These are phyloP conservation scores for Pestalotiopsis fici DNA, from an alignment of 2,329 filamentous ascomycete genomes.

Conservation along the genomic window DNA sequence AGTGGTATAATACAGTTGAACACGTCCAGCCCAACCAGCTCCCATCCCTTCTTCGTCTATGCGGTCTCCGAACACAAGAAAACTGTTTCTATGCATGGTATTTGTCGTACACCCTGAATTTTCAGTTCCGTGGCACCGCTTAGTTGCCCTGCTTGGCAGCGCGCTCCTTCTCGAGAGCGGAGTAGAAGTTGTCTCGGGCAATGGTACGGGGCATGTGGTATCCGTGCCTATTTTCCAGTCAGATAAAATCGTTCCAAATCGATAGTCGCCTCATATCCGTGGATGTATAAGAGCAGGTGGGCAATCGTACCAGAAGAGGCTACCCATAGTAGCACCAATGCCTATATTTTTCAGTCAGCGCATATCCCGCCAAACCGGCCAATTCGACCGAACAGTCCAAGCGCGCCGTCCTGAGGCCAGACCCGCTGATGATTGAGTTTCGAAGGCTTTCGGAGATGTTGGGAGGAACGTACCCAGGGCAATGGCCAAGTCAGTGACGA, in stretches of 20 bases:
- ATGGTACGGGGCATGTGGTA: constrained; percentile 62
- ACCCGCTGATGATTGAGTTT: not conserved
- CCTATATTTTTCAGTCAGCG: constrained; percentile 43
- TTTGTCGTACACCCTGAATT: not conserved
- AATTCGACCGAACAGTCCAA: not conserved
- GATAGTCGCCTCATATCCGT: not conserved
- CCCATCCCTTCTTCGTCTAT: constrained; percentile 7
- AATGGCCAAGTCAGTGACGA: constrained; percentile 57
- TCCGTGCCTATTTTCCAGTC: constrained; percentile 51
- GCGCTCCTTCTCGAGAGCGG: constrained; percentile 58
- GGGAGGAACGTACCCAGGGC: constrained; percentile 50
- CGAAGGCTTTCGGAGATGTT: not conserved
- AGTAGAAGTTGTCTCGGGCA: constrained; percentile 60
- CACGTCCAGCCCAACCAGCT: constrained; percentile 3
- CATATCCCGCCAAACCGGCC: not conserved
- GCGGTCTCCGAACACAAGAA: constrained; percentile 7
- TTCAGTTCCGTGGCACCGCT: not conserved
- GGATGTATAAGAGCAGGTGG: not conserved
- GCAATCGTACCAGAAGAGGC: constrained; percentile 56
- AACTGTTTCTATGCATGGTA: constrained; percentile 8
- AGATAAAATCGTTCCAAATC: not conserved
- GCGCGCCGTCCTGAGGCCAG: not conserved
- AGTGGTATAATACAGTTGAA: constrained; percentile 12
- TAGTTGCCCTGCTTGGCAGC: constrained; percentile 34
- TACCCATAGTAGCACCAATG: constrained; percentile 55